These are phyloP conservation scores for Aplosporella prunicola DNA, from an alignment of 2,329 filamentous ascomycete species.

Conservation along the genomic window DNA sequence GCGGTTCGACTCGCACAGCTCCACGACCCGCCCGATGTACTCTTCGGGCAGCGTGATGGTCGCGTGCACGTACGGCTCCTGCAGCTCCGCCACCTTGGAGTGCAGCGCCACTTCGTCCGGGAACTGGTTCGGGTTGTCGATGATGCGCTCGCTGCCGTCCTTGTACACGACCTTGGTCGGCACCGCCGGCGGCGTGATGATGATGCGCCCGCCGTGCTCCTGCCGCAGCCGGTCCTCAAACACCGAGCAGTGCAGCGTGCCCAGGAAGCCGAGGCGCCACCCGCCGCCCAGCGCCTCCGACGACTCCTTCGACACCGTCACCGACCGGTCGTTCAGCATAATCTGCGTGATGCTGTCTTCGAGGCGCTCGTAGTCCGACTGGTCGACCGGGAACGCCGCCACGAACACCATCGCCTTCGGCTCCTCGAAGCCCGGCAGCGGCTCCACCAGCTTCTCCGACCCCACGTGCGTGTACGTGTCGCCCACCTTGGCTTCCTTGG, in stretches of 20 bases:
- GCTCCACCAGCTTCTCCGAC: conserved; percentile 63
- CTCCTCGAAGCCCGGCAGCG: conserved; percentile 88
- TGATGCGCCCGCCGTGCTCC: conserved; percentile 89
- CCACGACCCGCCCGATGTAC: conserved; percentile 88
- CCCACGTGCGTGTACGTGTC: conserved; percentile 87
- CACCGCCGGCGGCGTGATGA: conserved; percentile 92
- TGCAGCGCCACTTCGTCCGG: conserved; percentile 56
- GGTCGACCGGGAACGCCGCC: conserved; percentile 88
- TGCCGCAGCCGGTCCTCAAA: conserved; percentile 92
- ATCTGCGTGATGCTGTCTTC: conserved; percentile 93
- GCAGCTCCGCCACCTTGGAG: conserved; percentile 48
- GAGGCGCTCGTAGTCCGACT: conserved; percentile 73
- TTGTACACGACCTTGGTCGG: conserved; percentile 77
- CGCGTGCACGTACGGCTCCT: conserved; percentile 67
- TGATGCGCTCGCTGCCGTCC: conserved; percentile 66
- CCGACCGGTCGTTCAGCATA: conserved; percentile 86
- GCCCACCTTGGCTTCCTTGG: conserved; percentile 89
- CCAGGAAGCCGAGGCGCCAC: conserved; percentile 88
- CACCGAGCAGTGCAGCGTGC: conserved; percentile 97
- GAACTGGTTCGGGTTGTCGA: conserved; percentile 82
- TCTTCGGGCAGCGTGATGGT: conserved; percentile 90
- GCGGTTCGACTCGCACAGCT: conserved; percentile 83
- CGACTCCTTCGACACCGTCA: conserved; percentile 87
- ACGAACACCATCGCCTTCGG: conserved; percentile 99
- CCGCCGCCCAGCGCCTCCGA: conserved; percentile 89